Evolutionary conservation across 1,284 basidiomycete species (phyloP).

Genomic region (Irpex sp.): DNA sequence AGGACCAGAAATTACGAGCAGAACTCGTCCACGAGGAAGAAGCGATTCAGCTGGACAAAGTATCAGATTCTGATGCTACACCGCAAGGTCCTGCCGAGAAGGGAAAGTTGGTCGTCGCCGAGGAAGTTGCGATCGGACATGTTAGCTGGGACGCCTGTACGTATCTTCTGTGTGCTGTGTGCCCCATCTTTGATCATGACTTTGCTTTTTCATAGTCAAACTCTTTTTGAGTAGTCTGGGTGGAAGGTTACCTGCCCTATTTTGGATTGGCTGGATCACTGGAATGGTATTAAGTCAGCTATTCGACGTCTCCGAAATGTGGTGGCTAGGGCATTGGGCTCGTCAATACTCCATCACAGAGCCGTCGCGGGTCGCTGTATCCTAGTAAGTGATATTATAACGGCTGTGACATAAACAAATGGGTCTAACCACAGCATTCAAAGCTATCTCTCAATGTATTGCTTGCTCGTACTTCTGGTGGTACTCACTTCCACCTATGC

Average conservation of each 20-base stretch:
- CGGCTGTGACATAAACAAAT: background rate
- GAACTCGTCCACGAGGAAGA: constrained; percentile 37
- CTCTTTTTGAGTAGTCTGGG: constrained; percentile 28
- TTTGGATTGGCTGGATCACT: constrained; percentile 29
- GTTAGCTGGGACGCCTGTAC: constrained; percentile 44
- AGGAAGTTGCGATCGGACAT: constrained; percentile 56
- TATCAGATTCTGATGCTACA: constrained; percentile 26
- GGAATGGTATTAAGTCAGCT: constrained; percentile 21
- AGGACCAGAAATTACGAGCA: constrained; percentile 29
- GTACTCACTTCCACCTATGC: background rate
- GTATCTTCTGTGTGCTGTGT: constrained; percentile 4
- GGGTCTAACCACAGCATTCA: background rate
- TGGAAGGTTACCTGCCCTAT: constrained; percentile 25
- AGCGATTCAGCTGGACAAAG: constrained; percentile 34
- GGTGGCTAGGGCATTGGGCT: constrained; percentile 25
- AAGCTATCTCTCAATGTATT: constrained; percentile 11
- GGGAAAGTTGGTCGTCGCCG: constrained; percentile 51
- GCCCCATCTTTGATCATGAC: background rate
- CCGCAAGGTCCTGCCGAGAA: constrained; percentile 22
- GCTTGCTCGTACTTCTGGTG: background rate
- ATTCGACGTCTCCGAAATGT: constrained; percentile 17
- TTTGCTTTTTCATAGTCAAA: constrained; percentile 18
- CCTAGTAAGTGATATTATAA: constrained; percentile 23
- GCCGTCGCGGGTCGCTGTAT: constrained; percentile 22
- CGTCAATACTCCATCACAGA: constrained; percentile 27